Conservation (phyloP, 805 yeast genomes). For the Debaryomyces maramus region DNA sequence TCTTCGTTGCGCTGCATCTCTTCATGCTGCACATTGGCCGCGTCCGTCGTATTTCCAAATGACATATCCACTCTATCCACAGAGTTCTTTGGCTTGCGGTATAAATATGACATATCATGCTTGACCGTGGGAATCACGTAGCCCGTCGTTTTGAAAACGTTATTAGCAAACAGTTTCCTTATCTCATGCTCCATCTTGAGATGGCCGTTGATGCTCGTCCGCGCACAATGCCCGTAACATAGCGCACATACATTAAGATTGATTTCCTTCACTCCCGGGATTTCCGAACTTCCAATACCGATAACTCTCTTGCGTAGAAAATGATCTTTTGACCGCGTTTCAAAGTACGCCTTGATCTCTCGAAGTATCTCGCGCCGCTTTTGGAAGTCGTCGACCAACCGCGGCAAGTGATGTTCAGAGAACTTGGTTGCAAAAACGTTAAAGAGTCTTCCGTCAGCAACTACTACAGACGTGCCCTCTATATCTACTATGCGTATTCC, state of each 20-base stretch:
- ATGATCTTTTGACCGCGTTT: background rate
- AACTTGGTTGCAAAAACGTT: too few relatives aligned
- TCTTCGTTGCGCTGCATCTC: too few relatives aligned
- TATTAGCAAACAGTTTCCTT: background rate
- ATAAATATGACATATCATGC: background rate
- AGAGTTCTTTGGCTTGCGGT: background rate
- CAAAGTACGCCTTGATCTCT: too few relatives aligned
- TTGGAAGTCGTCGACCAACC: too few relatives aligned
- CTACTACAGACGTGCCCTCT: too few relatives aligned
- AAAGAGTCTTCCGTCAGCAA: too few relatives aligned
- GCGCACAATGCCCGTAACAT: background rate
- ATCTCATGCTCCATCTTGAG: background rate
- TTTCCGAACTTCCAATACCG: background rate
- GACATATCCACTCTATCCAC: background rate
- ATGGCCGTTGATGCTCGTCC: background rate
- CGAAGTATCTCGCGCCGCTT: too few relatives aligned
- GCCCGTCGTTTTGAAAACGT: background rate
- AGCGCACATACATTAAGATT: background rate
- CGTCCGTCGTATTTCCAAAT: too few relatives aligned
- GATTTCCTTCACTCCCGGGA: background rate
- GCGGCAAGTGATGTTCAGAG: too few relatives aligned
- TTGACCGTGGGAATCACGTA: background rate
- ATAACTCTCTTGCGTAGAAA: background rate
- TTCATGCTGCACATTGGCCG: too few relatives aligned
- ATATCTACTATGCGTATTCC: too few relatives aligned